Percentiles rank a stretch among this genome's conserved stretches.
These are phyloP conservation scores for Beauveria rudraprayagi DNA, from an alignment of 2,329 filamentous ascomycete species.

Conservation along the genomic window DNA sequence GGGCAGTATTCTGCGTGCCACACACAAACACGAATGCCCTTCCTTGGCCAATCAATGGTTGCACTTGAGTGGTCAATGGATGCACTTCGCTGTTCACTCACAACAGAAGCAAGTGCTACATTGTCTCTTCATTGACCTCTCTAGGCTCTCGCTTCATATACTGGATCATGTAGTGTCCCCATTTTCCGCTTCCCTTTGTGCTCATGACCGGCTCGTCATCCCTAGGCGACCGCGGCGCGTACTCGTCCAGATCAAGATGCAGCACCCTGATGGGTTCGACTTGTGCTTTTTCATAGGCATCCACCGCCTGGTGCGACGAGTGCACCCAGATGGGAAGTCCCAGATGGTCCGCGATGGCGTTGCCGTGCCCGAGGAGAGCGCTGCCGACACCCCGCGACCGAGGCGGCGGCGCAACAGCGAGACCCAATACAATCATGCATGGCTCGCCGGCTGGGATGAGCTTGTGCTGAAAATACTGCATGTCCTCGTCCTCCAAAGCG, in stretches of 20 bases:
- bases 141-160: slow-evolving; percentile 9
- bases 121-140: not conserved
- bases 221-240: slow-evolving; percentile 10
- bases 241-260: slow-evolving; percentile 12
- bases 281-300: slow-evolving; percentile 10
- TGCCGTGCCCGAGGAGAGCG: slow-evolving; percentile 9
- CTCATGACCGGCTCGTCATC: slow-evolving; percentile 12
- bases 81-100: too few species aligned
- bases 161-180: slow-evolving; percentile 12
- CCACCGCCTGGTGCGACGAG: slow-evolving; percentile 13
- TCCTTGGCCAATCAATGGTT: too few species aligned
- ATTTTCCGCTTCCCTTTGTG: slow-evolving; percentile 9
- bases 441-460: slow-evolving; percentile 10
- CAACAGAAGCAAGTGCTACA: not conserved
- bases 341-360: slow-evolving; percentile 9
- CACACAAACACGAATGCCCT: too few species aligned
- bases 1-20: too few species aligned
- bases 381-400: slow-evolving; percentile 11
- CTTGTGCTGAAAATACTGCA: slow-evolving; percentile 8
- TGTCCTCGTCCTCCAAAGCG: slow-evolving; percentile 10
- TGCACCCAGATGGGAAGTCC: slow-evolving; percentile 10
- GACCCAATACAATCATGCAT: slow-evolving; percentile 12
- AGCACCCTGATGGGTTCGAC: slow-evolving; percentile 10
- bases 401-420: slow-evolving; percentile 8
- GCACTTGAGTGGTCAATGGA: too few species aligned